These are phyloP conservation scores for Croton laevigatus DNA, from an alignment of 441 rosid genomes.

Conservation along the genomic window DNA sequence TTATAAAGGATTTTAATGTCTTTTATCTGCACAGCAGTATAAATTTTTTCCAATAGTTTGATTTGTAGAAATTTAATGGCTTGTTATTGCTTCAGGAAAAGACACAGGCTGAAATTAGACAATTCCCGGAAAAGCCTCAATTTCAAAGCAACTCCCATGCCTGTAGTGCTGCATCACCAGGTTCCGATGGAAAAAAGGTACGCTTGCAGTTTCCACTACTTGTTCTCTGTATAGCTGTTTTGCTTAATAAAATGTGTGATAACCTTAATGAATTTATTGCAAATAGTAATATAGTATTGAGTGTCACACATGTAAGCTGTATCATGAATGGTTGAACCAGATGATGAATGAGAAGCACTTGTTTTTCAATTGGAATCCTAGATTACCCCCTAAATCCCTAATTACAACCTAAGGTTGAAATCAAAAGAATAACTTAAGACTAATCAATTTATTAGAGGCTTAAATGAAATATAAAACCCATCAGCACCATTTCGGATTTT, in stretches of 20 bases:
- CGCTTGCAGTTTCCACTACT: constrained; percentile 3
- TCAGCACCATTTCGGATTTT: too few relatives aligned
- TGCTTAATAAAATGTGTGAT: constrained; percentile 2
- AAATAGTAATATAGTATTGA: neutral
- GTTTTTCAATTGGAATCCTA: neutral
- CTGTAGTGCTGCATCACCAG: constrained; percentile 31
- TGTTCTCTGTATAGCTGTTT: constrained; percentile 2
- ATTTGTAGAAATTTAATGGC: neutral
- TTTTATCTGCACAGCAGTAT: neutral
- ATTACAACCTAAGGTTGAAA: neutral
- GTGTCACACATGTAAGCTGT: neutral
- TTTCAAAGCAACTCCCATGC: constrained; percentile 86
- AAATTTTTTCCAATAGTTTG: neutral
- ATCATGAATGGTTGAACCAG: neutral
- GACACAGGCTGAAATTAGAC: constrained; percentile 60
- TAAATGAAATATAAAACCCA: neutral
- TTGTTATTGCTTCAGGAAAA: constrained; percentile 49
- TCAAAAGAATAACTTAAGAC: neutral
- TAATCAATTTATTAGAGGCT: neutral
- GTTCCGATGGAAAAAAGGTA: constrained; percentile 58
- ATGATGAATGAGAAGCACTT: neutral
- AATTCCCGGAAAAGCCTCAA: constrained; percentile 67
- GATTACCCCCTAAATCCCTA: too few relatives aligned
- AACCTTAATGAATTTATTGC: too few relatives aligned
- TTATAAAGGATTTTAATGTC: neutral